Conservation (phyloP, 2,329 filamentous ascomycete species). For the Aspergillus intermedius region DNA sequence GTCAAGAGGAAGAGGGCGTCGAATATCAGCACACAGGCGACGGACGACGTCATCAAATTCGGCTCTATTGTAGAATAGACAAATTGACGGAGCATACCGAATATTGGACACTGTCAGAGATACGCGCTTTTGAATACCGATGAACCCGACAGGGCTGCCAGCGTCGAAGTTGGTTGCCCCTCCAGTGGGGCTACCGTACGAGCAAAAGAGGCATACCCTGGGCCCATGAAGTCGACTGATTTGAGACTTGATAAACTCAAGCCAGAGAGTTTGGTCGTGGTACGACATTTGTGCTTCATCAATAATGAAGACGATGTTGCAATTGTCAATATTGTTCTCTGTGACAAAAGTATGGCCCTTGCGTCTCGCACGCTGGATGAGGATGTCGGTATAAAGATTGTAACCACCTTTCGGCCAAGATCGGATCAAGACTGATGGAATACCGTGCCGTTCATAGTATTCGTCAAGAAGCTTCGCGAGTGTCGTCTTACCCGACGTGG, state of each 20-base stretch:
- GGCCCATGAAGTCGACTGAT: slow-evolving; percentile 1
- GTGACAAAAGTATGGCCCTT: not conserved
- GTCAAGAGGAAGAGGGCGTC: slow-evolving; percentile 17
- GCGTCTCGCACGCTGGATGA: not conserved
- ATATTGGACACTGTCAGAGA: slow-evolving; percentile 3
- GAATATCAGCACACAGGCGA: slow-evolving; percentile 1
- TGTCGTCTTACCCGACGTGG: slow-evolving; percentile 6
- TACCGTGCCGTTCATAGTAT: not conserved
- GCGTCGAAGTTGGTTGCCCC: not conserved
- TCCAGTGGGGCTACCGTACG: not conserved
- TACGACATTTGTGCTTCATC: slow-evolving; percentile 7
- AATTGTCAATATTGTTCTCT: not conserved
- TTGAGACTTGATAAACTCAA: slow-evolving; percentile 4
- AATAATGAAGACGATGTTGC: slow-evolving; percentile 5
- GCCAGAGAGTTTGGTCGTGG: slow-evolving; percentile 3
- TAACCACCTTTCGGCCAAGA: not conserved
- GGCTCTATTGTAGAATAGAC: slow-evolving; percentile 4
- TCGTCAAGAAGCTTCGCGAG: slow-evolving; percentile 5
- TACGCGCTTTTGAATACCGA: slow-evolving; percentile 4
- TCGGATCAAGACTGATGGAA: not conserved
- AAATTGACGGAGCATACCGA: not conserved
- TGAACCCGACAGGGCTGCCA: slow-evolving; percentile 1
- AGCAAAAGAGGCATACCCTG: not conserved
- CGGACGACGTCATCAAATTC: slow-evolving; percentile 7
- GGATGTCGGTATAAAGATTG: not conserved